Evolutionary conservation across 1,284 basidiomycete genomes (phyloP), one percentile per base, ranked within the genome.

Genomic region (Stygiomarasmius scandens): DNA sequence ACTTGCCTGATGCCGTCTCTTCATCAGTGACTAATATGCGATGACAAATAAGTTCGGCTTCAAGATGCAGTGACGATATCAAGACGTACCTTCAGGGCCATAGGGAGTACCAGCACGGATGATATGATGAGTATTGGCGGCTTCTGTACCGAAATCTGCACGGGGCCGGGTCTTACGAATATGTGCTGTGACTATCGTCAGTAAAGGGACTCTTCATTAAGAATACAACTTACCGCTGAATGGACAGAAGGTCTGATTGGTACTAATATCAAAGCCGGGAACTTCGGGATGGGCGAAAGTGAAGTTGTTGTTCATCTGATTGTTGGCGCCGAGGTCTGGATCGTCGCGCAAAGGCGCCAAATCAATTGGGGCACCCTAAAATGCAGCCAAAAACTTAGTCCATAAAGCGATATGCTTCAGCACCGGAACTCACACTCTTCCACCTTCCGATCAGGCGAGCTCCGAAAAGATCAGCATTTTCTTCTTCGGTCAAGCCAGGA

Each of bases 71-170:
- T n/a, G n/a, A n/a, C n/a, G n/a, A 23, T 16, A n/a, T 5, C 4
- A 11, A 24, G 4, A 25, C 11, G 29, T 41, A 62, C 61, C 67
- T 63, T 75, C 74, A 3, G 72, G 72, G 19, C 75, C 76, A 51
- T 74, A 78, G 10, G 74, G 71, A 53, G 74, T 73, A 29, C 75
- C 71, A 19, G 71, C 67, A 3, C 76, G 73, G 25, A 75, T 72
- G 54, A 71, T 68, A 46, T 63, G 58, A 54, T 67, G 61, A n/a
- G n/a, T n/a, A 12, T 32, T 12, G 12, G 5, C 29, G 29, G 6
- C 29, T 12, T 53, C 51, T 16, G 52, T 20, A 25, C 22, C 47
- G 12, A 67, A 54, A 49, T 66, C 64, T 25, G 60, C 59, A 22
- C 71, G 61, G 12, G 72, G 72, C 23, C 63, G 61, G 20, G 67